Evolutionary conservation across 352 stramenopile genomes (phyloP).

Genomic region (Globisporangium spinosum): DNA sequence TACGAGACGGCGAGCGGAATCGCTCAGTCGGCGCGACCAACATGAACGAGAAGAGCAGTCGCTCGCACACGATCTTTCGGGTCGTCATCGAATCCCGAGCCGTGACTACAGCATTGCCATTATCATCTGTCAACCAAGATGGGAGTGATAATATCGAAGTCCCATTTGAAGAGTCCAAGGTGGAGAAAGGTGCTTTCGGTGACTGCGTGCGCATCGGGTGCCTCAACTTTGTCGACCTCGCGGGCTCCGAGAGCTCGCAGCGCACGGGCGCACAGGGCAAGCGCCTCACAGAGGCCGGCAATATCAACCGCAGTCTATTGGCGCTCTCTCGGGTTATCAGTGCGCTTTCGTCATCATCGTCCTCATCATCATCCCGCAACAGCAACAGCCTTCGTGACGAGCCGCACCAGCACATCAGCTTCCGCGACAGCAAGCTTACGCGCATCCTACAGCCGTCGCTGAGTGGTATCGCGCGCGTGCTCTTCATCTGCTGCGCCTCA

Average conservation of each 20-base stretch:
- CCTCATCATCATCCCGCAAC: background rate
- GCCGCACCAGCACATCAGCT: constrained; percentile 14
- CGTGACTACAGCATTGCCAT: background rate
- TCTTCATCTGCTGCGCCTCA: constrained; percentile 23
- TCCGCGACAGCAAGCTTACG: constrained; percentile 27
- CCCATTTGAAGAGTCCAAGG: background rate
- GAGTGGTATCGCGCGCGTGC: constrained; percentile 9
- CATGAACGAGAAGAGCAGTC: constrained; percentile 60
- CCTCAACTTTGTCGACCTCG: constrained; percentile 27
- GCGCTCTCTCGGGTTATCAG: constrained; percentile 6
- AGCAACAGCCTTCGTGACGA: background rate
- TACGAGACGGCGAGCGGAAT: constrained; percentile 43
- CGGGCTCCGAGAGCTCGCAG: constrained; percentile 24
- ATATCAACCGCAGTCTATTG: constrained; percentile 8
- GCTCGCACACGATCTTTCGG: constrained; percentile 52
- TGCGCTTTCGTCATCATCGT: background rate
- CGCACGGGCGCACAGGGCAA: constrained; percentile 12
- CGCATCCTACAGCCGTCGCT: constrained; percentile 24
- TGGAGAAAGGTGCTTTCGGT: background rate
- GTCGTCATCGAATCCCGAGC: constrained; percentile 32
- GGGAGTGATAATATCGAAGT: background rate
- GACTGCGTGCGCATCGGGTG: constrained; percentile 28
- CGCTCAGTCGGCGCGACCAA: constrained; percentile 35
- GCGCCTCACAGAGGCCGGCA: constrained; percentile 12
- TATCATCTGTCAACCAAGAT: background rate